These are phyloP conservation scores for Penicillium silybi DNA, from an alignment of 495 filamentous ascomycete genomes.

Conservation along the genomic window DNA sequence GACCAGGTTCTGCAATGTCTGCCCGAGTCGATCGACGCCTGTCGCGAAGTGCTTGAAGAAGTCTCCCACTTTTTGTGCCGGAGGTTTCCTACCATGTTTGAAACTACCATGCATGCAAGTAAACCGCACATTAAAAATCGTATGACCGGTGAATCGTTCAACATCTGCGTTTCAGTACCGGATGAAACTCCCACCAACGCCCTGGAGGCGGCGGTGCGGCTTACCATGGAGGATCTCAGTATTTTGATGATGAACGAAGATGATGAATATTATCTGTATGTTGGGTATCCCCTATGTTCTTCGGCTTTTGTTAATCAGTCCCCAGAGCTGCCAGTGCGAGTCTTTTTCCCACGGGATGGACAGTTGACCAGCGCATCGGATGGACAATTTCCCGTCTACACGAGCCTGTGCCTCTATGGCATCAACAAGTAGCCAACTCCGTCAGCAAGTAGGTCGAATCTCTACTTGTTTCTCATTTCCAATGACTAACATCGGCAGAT, in stretches of 20 bases:
- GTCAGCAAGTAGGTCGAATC: conserved; percentile 47
- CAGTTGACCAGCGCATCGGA: conserved; percentile 51
- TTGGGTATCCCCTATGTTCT: conserved; percentile 4
- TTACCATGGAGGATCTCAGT: conserved; percentile 57
- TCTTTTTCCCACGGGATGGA: conserved; percentile 56
- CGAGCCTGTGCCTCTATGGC: conserved; percentile 50
- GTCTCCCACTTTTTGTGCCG: conserved; percentile 49
- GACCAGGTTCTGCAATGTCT: conserved; percentile 45
- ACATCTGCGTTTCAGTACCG: conserved; percentile 26
- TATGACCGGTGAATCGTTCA: conserved; percentile 47
- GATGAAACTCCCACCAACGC: conserved; percentile 35
- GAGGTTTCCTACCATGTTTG: conserved; percentile 46
- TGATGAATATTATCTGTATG: conserved; percentile 49
- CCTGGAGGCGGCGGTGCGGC: conserved; percentile 52
- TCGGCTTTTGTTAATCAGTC: neutral
- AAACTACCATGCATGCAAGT: conserved; percentile 25
- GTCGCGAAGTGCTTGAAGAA: conserved; percentile 47
- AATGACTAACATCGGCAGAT: conserved; percentile 26
- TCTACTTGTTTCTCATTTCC: neutral
- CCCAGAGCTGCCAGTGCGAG: conserved; percentile 53
- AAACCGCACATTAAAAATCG: conserved; percentile 41
- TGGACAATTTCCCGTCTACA: conserved; percentile 52
- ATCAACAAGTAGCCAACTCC: conserved; percentile 46
- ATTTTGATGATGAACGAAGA: conserved; percentile 49
- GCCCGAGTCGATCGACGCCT: conserved; percentile 48